These are phyloP conservation scores for Venturia pyrina DNA, from an alignment of 2,329 filamentous ascomycete species.

Conservation along the genomic window DNA sequence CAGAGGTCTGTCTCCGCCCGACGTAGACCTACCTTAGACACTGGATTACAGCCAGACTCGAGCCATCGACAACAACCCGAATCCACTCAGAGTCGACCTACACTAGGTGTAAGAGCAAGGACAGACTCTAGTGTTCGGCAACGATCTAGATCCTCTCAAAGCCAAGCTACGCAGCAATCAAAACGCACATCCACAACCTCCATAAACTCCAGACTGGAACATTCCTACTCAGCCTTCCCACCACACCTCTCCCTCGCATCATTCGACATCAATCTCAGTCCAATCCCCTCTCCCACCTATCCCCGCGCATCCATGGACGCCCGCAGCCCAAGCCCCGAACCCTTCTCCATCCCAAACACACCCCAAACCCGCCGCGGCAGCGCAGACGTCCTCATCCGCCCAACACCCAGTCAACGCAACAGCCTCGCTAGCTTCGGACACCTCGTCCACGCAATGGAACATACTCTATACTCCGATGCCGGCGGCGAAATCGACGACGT, in stretches of 20 bases:
- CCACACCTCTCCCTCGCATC: constrained; percentile 6
- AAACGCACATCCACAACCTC: constrained; percentile 1
- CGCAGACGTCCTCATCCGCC: constrained; percentile 7
- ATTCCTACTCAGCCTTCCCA: background rate
- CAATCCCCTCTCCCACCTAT: background rate
- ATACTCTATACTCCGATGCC: constrained; percentile 6
- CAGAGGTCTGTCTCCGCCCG: background rate
- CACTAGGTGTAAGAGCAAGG: background rate
- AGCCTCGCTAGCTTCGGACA: constrained; percentile 1
- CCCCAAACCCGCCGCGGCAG: constrained; percentile 7
- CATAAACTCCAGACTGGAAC: constrained; percentile 1
- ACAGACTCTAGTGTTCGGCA: background rate
- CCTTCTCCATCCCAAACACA: constrained; percentile 2
- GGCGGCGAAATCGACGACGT: constrained; percentile 9
- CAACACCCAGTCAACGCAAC: background rate
- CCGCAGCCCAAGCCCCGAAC: constrained; percentile 1
- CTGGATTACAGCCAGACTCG: background rate
- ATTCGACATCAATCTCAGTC: constrained; percentile 2
- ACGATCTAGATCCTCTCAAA: background rate
- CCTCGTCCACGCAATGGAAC: background rate
- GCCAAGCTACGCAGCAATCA: background rate
- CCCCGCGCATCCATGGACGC: background rate
- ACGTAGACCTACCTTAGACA: background rate
- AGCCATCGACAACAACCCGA: background rate
- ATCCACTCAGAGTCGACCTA: background rate